phyloP scores from a whole-genome alignment of 2,329 filamentous ascomycete species.

The Aspergillus niger region DNA sequence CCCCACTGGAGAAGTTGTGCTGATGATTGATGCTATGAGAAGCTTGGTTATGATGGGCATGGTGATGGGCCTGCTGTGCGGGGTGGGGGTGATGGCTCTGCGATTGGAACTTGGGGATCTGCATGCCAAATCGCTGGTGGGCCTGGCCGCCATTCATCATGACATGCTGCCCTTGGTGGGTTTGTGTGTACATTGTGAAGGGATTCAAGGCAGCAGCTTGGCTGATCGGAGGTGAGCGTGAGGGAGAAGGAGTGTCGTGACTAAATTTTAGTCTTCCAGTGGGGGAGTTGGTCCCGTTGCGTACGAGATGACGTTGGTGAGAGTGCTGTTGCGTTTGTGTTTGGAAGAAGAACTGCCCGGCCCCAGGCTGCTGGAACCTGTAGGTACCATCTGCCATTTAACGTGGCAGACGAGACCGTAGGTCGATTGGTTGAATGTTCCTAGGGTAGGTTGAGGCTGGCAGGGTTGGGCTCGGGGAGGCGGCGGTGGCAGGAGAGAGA shows the following conservation, averaged over 20 bases:
- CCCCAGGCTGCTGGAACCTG: conserved; percentile 57
- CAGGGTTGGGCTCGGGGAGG: conserved; percentile 25
- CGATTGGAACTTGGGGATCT: conserved; percentile 51
- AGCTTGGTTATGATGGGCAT: conserved; percentile 46
- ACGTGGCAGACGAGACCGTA: conserved; percentile 51
- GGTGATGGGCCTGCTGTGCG: conserved; percentile 47
- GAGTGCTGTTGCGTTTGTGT: conserved; percentile 46
- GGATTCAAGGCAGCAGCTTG: conserved; percentile 46
- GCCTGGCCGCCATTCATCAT: conserved; percentile 54
- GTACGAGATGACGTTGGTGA: conserved; percentile 47
- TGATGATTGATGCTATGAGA: conserved; percentile 51
- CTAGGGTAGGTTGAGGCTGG: conserved; percentile 28
- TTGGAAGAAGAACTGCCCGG: conserved; percentile 53
- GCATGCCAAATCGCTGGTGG: conserved; percentile 53
- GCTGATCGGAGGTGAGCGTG: conserved; percentile 48
- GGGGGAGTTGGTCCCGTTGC: conserved; percentile 50
- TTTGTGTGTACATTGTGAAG: conserved; percentile 52
- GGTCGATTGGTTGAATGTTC: conserved; percentile 35
- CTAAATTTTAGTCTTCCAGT: conserved; percentile 48
- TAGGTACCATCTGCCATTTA: conserved; percentile 59
- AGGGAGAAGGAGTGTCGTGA: conserved; percentile 51
- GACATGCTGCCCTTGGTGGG: conserved; percentile 51
- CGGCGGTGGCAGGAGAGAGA: conserved; percentile 30
- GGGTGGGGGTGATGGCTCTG: conserved; percentile 50
- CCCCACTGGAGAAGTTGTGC: conserved; percentile 52